These are phyloP conservation scores for Podosphaera fusca DNA, from an alignment of 2,329 filamentous ascomycete species.

Conservation along the genomic window DNA sequence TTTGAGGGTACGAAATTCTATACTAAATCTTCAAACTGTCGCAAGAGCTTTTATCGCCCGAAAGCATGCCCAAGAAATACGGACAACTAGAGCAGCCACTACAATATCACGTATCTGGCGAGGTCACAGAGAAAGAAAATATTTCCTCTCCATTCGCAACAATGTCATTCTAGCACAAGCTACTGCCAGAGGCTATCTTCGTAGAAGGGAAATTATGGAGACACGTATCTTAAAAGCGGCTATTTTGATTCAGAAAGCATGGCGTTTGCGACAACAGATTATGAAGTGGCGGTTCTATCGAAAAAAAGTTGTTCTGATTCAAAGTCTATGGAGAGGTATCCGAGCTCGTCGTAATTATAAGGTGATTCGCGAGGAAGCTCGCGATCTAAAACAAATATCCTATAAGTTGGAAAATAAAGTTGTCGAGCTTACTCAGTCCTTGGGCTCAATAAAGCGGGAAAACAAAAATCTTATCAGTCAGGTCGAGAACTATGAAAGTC, in stretches of 20 bases:
- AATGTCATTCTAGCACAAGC: conserved; percentile 79
- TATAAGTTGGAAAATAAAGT: conserved; percentile 99
- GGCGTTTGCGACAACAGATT: conserved; percentile 60
- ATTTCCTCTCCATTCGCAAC: conserved; percentile 53
- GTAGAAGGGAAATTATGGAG: conserved; percentile 80
- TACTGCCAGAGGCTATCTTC: conserved; percentile 73
- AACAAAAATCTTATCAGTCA: conserved; percentile 78
- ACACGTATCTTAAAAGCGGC: conserved; percentile 83
- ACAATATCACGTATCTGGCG: conserved; percentile 92
- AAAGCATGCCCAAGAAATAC: conserved; percentile 54
- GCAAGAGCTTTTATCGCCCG: conserved; percentile 59
- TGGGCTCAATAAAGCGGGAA: conserved; percentile 79
- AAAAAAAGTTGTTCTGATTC: conserved; percentile 68
- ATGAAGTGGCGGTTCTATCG: conserved; percentile 72
- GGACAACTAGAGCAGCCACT: conserved; percentile 67
- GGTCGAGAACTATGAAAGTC: conserved; percentile 85
- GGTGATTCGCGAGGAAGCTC: conserved; percentile 75
- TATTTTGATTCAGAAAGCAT: conserved; percentile 69
- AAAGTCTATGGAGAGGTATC: conserved; percentile 82
- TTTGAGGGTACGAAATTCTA: conserved; percentile 60
- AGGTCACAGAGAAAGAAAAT: conserved; percentile 70
- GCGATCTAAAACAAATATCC: conserved; percentile 96
- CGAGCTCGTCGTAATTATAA: conserved; percentile 68
- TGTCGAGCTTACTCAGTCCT: conserved; percentile 81
- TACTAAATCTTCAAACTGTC: conserved; percentile 59